Percentiles rank a stretch among this genome's conserved stretches.
Conservation (phyloP, 2,329 filamentous ascomycete species). For the Blastomyces silverae region DNA sequence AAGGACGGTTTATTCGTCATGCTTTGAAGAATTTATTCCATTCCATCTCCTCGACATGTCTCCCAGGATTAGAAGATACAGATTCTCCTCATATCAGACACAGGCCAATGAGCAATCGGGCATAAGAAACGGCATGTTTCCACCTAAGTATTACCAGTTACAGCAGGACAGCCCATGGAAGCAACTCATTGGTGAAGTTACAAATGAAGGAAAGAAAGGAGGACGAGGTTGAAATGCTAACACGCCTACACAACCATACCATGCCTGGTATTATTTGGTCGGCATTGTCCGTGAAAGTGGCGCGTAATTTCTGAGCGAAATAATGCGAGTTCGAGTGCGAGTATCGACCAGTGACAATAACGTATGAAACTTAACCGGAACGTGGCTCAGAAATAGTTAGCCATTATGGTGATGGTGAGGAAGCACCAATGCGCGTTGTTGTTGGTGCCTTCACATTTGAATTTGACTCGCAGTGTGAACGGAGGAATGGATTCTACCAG, state of each 20-base stretch:
- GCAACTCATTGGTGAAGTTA: conserved; percentile 60
- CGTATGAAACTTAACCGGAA: background rate
- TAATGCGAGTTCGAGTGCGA: conserved; percentile 65
- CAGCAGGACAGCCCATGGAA: conserved; percentile 61
- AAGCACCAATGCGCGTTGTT: conserved; percentile 62
- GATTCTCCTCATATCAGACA: conserved; percentile 51
- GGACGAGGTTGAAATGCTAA: conserved; percentile 40
- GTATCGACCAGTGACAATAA: conserved; percentile 47
- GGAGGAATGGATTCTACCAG: conserved; percentile 62
- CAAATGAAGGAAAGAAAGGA: conserved; percentile 56
- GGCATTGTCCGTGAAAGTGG: conserved; percentile 67
- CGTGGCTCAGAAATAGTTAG: conserved; percentile 53
- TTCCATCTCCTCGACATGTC: conserved; percentile 51
- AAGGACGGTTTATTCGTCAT: background rate
- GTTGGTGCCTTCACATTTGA: conserved; percentile 53
- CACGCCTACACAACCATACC: conserved; percentile 53
- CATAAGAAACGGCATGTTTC: conserved; percentile 60
- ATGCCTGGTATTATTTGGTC: conserved; percentile 60
- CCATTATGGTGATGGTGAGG: conserved; percentile 52
- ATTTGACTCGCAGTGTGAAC: conserved; percentile 52
- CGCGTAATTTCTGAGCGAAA: conserved; percentile 67
- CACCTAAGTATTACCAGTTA: conserved; percentile 56
- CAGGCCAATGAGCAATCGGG: conserved; percentile 56
- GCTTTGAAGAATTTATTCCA: conserved; percentile 36
- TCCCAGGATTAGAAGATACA: conserved; percentile 52